Conservation (phyloP, 352 stramenopile species). For the Pythium brachiatum region DNA sequence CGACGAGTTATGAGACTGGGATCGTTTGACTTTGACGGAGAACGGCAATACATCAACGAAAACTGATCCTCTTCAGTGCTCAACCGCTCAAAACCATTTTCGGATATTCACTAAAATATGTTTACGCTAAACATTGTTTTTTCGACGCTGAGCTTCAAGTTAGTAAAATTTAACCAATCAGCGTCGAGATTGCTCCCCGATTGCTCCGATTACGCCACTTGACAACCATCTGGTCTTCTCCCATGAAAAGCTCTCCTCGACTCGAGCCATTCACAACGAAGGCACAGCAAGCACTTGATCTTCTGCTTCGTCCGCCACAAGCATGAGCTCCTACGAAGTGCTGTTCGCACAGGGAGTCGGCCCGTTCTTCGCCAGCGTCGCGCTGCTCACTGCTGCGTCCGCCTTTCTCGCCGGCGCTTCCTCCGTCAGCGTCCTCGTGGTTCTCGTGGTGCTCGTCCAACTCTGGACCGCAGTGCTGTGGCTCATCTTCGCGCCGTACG, state of each 20-base stretch:
- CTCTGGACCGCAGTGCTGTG: slow-evolving; percentile 8
- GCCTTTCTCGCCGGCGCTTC: neutral
- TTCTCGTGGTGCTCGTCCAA: neutral
- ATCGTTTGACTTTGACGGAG: slow-evolving; percentile 9
- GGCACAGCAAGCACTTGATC: too few species aligned
- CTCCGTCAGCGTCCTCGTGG: neutral
- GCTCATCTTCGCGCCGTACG: slow-evolving; percentile 14
- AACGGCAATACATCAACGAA: slow-evolving; percentile 11
- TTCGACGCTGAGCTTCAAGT: too few species aligned
- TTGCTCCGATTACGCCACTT: neutral
- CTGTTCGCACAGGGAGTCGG: slow-evolving; percentile 4
- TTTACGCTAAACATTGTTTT: neutral
- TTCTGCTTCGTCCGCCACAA: neutral
- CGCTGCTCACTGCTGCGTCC: neutral
- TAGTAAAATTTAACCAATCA: neutral
- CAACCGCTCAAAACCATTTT: too few species aligned
- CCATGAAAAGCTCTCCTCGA: too few species aligned
- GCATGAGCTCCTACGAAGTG: slow-evolving; percentile 12
- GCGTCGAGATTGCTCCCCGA: neutral
- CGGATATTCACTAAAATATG: too few species aligned
- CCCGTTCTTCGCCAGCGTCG: slow-evolving; percentile 10
- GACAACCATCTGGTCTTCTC: neutral
- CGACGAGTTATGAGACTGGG: slow-evolving; percentile 12
- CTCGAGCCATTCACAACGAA: too few species aligned
- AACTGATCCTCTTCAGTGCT: neutral